Evolutionary conservation across 192 early-diverging fungal species (phyloP).

Genomic region (Coemansia sp.): DNA sequence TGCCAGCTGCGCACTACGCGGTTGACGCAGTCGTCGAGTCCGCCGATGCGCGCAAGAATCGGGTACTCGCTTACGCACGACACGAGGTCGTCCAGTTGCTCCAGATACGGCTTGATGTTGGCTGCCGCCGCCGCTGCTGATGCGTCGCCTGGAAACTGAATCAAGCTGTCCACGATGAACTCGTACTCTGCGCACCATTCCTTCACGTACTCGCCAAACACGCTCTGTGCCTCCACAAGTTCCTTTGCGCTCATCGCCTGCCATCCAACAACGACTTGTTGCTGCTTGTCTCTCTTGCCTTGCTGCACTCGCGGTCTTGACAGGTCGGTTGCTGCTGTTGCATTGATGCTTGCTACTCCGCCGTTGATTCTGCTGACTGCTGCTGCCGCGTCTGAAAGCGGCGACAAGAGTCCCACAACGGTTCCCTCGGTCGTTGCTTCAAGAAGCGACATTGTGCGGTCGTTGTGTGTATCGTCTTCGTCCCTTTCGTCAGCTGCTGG

Average conservation of each 20-base stretch:
- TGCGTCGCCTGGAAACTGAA: slow-evolving; percentile 40
- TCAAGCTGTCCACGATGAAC: slow-evolving; percentile 41
- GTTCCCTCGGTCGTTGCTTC: slow-evolving; percentile 52
- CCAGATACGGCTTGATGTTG: slow-evolving; percentile 18
- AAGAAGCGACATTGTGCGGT: slow-evolving; percentile 46
- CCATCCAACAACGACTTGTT: slow-evolving; percentile 30
- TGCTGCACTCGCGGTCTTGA: background rate
- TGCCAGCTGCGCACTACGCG: slow-evolving; percentile 41
- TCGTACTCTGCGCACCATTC: slow-evolving; percentile 51
- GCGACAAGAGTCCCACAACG: slow-evolving; percentile 44
- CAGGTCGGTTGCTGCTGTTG: background rate
- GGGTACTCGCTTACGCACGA: slow-evolving; percentile 18
- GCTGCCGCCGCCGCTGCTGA: background rate
- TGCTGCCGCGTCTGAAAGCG: slow-evolving; percentile 16
- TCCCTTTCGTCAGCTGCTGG: background rate
- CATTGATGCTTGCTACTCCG: background rate
- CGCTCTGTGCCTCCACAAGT: slow-evolving; percentile 29
- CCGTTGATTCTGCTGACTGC: background rate
- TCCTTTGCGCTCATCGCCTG: slow-evolving; percentile 40
- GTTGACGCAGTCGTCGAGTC: slow-evolving; percentile 29
- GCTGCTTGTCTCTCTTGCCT: slow-evolving; percentile 1
- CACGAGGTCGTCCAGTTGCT: slow-evolving; percentile 41
- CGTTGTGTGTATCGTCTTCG: background rate
- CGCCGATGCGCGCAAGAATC: slow-evolving; percentile 45
- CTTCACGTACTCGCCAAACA: slow-evolving; percentile 20